Percentiles rank a stretch among this genome's conserved stretches.
Evolutionary conservation across 2,329 filamentous ascomycete species (phyloP).

Genomic region (Cadophora malorum): DNA sequence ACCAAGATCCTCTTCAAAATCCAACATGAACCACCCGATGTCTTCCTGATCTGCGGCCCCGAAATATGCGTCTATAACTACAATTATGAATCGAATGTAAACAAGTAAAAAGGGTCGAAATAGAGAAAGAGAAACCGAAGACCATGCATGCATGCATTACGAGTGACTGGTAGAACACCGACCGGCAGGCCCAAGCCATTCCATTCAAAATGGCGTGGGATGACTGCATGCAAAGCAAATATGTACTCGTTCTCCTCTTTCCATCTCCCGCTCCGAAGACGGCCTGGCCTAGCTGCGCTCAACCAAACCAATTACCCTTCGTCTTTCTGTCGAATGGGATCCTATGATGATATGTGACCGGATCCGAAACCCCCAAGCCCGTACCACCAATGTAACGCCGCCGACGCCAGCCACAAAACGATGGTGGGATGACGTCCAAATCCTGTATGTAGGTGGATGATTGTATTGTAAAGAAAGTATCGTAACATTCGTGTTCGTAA

Average conservation of each 20-base stretch:
- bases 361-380: slow-evolving; percentile 19
- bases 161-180: slow-evolving; percentile 11
- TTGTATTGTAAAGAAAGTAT: slow-evolving; percentile 34
- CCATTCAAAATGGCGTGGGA: background rate
- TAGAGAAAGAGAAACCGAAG: background rate
- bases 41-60: background rate
- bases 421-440: slow-evolving; percentile 33
- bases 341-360: slow-evolving; percentile 21
- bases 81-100: slow-evolving; percentile 16
- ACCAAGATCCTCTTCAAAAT: slow-evolving; percentile 4
- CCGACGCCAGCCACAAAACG: slow-evolving; percentile 33
- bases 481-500: slow-evolving; percentile 38
- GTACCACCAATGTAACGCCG: slow-evolving; percentile 34
- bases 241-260: slow-evolving; percentile 6
- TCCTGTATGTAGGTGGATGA: slow-evolving; percentile 34
- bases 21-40: background rate
- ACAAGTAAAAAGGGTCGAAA: background rate
- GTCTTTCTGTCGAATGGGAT: slow-evolving; percentile 15
- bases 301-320: slow-evolving; percentile 15
- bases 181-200: slow-evolving; percentile 14
- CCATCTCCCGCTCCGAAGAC: background rate
- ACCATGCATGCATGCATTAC: slow-evolving; percentile 3
- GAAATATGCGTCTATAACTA: slow-evolving; percentile 23
- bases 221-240: slow-evolving; percentile 11
- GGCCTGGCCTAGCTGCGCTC: background rate